Evolutionary conservation across 257 asterid genomes (phyloP).

Genomic region (Solanum paucissectum): DNA sequence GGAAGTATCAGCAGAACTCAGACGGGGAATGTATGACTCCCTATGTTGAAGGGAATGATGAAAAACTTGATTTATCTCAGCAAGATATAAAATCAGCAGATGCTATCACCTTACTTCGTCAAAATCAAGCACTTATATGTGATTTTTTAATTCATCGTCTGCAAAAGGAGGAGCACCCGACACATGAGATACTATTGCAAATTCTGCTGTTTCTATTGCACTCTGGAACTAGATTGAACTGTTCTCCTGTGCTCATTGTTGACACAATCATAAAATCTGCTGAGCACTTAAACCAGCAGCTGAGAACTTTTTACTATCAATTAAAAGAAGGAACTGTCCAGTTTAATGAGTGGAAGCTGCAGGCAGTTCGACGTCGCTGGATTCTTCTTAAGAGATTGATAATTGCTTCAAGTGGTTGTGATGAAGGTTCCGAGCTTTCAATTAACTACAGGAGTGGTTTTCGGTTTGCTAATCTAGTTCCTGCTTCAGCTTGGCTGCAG

Average conservation of each 20-base stretch:
- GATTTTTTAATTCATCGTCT: constrained; percentile 51
- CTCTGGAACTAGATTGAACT: constrained; percentile 71
- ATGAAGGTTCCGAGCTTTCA: constrained; percentile 44
- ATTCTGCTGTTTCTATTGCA: constrained; percentile 77
- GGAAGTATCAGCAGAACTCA: constrained; percentile 32
- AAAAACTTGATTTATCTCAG: constrained; percentile 30
- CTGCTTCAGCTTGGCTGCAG: constrained; percentile 71
- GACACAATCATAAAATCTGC: constrained; percentile 68
- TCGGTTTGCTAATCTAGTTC: constrained; percentile 76
- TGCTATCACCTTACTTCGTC: constrained; percentile 86
- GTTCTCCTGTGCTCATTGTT: constrained; percentile 68
- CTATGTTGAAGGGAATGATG: constrained; percentile 45
- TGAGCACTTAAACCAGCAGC: constrained; percentile 44
- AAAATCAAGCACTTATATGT: constrained; percentile 73
- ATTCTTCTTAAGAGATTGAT: constrained; percentile 71
- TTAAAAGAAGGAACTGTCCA: constrained; percentile 50
- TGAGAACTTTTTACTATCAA: constrained; percentile 43
- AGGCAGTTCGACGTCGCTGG: constrained; percentile 66
- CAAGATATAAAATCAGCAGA: constrained; percentile 62
- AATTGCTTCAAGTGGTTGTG: constrained; percentile 83
- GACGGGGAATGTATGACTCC: constrained; percentile 28
- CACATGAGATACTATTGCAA: constrained; percentile 86
- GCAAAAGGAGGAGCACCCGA: constrained; percentile 54
- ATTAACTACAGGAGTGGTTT: constrained; percentile 45
- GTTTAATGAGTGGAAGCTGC: constrained; percentile 37